Conservation (phyloP, 2,329 filamentous ascomycete genomes). For the Bisporella sp. region DNA sequence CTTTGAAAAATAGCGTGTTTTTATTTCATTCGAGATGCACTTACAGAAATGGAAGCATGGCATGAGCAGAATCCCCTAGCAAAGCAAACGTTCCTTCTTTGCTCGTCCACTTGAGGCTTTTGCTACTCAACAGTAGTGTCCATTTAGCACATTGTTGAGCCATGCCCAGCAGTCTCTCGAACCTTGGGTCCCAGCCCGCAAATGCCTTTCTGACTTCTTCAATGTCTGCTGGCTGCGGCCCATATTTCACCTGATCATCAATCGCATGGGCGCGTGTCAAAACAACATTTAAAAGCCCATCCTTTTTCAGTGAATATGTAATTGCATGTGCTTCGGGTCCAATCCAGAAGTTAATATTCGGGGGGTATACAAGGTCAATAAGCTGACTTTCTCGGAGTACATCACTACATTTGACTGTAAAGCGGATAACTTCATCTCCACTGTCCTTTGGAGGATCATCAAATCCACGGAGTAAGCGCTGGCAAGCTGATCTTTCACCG, state of each 20-base stretch:
- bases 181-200: slow-evolving; percentile 2
- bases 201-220: slow-evolving; percentile 4
- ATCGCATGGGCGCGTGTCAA: slow-evolving; percentile 12
- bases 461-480: slow-evolving; percentile 31
- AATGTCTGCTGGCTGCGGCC: slow-evolving; percentile 28
- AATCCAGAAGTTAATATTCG: slow-evolving; percentile 36
- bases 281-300: slow-evolving; percentile 15
- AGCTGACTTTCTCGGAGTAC: slow-evolving; percentile 36
- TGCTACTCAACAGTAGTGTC: background rate
- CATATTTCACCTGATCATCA: slow-evolving; percentile 23
- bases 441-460: slow-evolving; percentile 38
- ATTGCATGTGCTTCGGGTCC: slow-evolving; percentile 21
- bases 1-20: no score
- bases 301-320: slow-evolving; percentile 18
- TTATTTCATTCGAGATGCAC: background rate
- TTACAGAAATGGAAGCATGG: slow-evolving; percentile 37
- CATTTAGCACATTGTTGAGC: slow-evolving; percentile 1
- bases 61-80: slow-evolving; percentile 54
- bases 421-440: slow-evolving; percentile 46
- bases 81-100: slow-evolving; percentile 1
- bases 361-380: slow-evolving; percentile 48
- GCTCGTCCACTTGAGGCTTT: background rate
- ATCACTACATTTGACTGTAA: slow-evolving; percentile 40
- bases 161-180: slow-evolving; percentile 3
- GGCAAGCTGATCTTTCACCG: slow-evolving; percentile 43